Base-by-base conservation (phyloP, 2,329 filamentous ascomycete species). In the Stemphylium beticola region DNA sequence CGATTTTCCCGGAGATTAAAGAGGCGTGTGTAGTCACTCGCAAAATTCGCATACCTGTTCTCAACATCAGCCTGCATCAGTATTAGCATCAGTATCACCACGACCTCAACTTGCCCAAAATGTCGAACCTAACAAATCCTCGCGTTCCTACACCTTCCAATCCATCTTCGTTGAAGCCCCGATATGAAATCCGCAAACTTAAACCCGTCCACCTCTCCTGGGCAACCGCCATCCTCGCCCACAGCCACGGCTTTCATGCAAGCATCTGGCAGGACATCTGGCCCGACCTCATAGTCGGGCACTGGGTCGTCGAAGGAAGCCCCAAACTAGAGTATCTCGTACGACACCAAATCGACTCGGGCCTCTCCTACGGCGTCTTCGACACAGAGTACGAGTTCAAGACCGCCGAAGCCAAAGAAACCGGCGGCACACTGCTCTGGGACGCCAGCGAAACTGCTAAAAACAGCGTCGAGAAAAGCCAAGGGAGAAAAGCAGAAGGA, bases 331-430 rank as follows among this genome's bases (percentile, higher is more conserved):
- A 53, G 7, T 74, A 77, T 52, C 66, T 77, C 17, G 53, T 74
- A 4, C 47, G 53, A 6, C 71, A 76, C 52, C 70, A 75, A 49
- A 67, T 77, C 53, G 49, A 65, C 31, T 74, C 68, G 1, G 72
- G 70, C 2, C 48, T 74, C 3, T 73, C 68, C 34, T 76, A 68
- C 56, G 75, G 75, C 47, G 73, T 78, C 31, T 76, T 76, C 62
- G 75, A 78, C 59, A 74, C 67, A 8, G 61, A 76, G 36, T 77
- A 76, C 57, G 32, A 58, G 17, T 78, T 67, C 71, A 75, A 72
- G 47, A 64, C 62, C 2, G 53, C 66, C 5, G 65, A 73, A 20
- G 74, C 69, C 26, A 61, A 55, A 17, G 56, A 66, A 12, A 52
- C 53, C 1, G 67, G 57, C 11, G 72, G 71, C 4, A 64, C 61